Percentiles rank a stretch among this genome's conserved stretches.
Evolutionary conservation across 306 rosid genomes (phyloP).

Genomic region (Acacia confusa): DNA sequence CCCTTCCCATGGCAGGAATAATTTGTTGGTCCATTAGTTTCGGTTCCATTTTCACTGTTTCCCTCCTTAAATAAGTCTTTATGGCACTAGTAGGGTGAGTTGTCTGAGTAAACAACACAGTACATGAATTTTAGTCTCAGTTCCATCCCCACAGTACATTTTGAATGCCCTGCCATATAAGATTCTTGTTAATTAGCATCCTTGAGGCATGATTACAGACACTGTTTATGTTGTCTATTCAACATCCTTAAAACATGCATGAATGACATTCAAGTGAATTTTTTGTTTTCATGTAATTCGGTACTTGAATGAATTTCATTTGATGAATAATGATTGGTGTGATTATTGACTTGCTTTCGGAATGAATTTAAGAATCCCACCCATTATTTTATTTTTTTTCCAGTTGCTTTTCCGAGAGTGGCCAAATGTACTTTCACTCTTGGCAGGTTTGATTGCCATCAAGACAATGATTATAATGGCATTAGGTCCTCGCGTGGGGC

Average conservation of each 20-base stretch:
- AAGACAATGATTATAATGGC: slow-evolving; percentile 95
- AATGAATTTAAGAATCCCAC: slow-evolving; percentile 12
- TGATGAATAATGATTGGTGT: background rate
- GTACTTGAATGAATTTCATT: background rate
- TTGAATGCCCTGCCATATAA: slow-evolving; percentile 24
- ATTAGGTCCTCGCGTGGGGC: slow-evolving; percentile 98
- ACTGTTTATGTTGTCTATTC: slow-evolving; percentile 1
- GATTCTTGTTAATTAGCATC: slow-evolving; percentile 16
- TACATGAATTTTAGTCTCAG: background rate
- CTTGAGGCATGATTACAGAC: background rate
- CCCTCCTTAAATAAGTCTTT: background rate
- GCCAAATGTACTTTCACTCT: slow-evolving; percentile 95
- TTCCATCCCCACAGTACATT: slow-evolving; percentile 9
- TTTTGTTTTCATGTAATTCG: slow-evolving; percentile 21
- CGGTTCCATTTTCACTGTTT: background rate
- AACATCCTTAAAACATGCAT: background rate
- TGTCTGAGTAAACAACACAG: background rate
- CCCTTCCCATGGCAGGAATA: background rate
- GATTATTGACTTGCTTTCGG: background rate
- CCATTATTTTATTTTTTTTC: slow-evolving; percentile 25
- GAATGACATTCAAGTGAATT: slow-evolving; percentile 6
- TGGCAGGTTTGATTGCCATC: slow-evolving; percentile 86
- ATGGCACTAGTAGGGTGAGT: background rate
- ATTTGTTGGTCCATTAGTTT: background rate
- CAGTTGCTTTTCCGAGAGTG: slow-evolving; percentile 96